Percentiles rank a stretch among this genome's conserved stretches.
Conservation (phyloP, 78 protist genomes). For the Trichosphaerium sp. region DNA sequence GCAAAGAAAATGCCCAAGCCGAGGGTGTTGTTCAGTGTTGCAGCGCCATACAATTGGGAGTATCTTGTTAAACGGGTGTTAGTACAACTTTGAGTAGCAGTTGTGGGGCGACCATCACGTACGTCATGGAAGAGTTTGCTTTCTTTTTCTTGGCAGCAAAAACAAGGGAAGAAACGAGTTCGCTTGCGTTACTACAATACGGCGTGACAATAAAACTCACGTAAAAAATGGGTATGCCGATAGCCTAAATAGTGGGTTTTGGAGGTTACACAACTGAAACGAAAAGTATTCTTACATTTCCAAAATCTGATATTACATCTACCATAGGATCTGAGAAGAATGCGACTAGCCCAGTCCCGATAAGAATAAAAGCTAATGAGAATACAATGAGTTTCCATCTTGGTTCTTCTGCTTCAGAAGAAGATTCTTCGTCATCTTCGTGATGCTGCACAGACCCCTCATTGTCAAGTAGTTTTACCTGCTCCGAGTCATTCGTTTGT, state of each 20-base stretch:
- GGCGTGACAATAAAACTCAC: slow-evolving; percentile 68
- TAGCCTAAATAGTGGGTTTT: too few species aligned
- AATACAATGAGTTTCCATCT: not conserved
- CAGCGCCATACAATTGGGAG: slow-evolving; percentile 52
- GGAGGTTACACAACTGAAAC: too few species aligned
- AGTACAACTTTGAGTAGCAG: too few species aligned
- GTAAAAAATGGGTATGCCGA: slow-evolving; percentile 51
- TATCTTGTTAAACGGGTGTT: too few species aligned
- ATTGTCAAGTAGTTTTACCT: slow-evolving; percentile 9
- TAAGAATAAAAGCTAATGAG: slow-evolving; percentile 1
- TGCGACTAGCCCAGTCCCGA: slow-evolving; percentile 54
- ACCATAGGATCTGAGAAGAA: slow-evolving; percentile 82
- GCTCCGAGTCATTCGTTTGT: slow-evolving; percentile 16
- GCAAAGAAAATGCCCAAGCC: slow-evolving; percentile 50
- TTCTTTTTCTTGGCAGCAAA: slow-evolving; percentile 51
- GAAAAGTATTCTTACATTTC: slow-evolving; percentile 15
- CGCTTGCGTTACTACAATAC: slow-evolving; percentile 65
- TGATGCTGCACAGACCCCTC: slow-evolving; percentile 8
- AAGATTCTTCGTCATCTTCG: slow-evolving; percentile 32
- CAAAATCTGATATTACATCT: slow-evolving; percentile 45
- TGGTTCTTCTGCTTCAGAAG: slow-evolving; percentile 17
- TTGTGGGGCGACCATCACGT: too few species aligned
- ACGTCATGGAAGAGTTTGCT: slow-evolving; percentile 36
- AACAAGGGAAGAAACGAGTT: slow-evolving; percentile 39
- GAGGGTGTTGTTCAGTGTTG: slow-evolving; percentile 73